Base-by-base conservation (phyloP, 768 basidiomycete species). In the Suillus paluster region DNA sequence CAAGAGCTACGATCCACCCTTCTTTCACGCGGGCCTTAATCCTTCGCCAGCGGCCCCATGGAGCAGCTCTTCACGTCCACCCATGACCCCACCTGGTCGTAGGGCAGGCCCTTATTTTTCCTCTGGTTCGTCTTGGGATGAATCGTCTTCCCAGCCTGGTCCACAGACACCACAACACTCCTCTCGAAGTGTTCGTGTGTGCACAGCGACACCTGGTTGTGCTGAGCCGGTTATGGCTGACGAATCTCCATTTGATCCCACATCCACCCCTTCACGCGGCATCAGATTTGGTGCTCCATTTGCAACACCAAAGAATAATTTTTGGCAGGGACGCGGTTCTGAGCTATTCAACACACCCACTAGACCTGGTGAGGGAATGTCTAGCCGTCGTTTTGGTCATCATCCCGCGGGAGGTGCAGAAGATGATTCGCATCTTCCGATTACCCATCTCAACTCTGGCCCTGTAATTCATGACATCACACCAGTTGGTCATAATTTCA, bases 191-290 rank as follows among this genome's bases (percentile, higher is more conserved):
- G 75, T 76, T 36, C 77, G 76, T 36, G 72, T 82, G 53, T 80
- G 82, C 66, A 70, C 72, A 1, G 59, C 62, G 53, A 79, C 79
- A 9, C 80, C 82, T 23, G 68, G 78, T 38, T 68, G 75, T 34
- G 71, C 75, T 53, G 80, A 81, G 44, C 53, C 63, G 19, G 73
- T 65, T 53, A 39, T 60, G 5, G 73, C 74, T 23, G 85, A 88
- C 19, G 86, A 86, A 45, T 77, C 81, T 6, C 84, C 86, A 1
- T 94, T 92, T 68, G 91, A 94, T 71, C 90, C 91, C 6, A 86
- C 87, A 27, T 89, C 90, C 21, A 92, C 91, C 10, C 91, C 91
- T 4, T 92, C 91, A n/a, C 80, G 91, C 48, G 90, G 91, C 5
- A 86, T 91, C 66, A 85, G 79, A 68, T 86, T 90, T 66, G 80